These are phyloP conservation scores for Paraleonurus japonicus DNA, from an alignment of 257 asterid genomes.

Conservation along the genomic window DNA sequence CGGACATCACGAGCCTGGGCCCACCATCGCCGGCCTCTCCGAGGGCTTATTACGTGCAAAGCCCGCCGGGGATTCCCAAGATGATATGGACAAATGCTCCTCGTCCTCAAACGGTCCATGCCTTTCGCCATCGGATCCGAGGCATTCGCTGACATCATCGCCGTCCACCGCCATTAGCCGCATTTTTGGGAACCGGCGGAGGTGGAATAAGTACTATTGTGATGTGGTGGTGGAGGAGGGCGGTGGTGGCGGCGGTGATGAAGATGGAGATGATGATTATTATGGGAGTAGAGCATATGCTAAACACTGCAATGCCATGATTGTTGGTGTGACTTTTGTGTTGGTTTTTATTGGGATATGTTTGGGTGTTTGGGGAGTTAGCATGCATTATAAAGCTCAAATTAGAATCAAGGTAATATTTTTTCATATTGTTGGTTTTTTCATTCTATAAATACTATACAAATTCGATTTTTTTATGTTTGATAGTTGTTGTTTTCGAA, in stretches of 20 bases:
- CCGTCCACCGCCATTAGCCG: conserved; percentile 53
- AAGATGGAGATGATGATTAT: conserved; percentile 21
- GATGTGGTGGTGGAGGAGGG: conserved; percentile 47
- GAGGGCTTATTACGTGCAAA: conserved; percentile 53
- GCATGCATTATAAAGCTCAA: conserved; percentile 41
- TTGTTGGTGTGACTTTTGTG: conserved; percentile 25
- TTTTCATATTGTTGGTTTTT: too few species aligned
- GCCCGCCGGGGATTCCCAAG: conserved; percentile 69
- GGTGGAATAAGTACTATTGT: conserved; percentile 50
- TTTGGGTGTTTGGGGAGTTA: conserved; percentile 52
- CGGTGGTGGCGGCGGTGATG: conserved; percentile 2
- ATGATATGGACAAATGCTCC: conserved; percentile 43
- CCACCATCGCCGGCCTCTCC: conserved; percentile 49
- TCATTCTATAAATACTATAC: too few species aligned
- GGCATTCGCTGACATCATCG: conserved; percentile 50
- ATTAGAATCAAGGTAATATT: conserved; percentile 48
- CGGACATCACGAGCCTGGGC: conserved; percentile 42
- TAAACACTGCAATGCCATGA: conserved; percentile 23
- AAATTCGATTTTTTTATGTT: too few species aligned
- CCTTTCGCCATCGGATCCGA: conserved; percentile 47
- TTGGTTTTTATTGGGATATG: conserved; percentile 34
- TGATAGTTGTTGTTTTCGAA: too few species aligned
- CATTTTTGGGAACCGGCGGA: conserved; percentile 41
- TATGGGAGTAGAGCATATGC: conserved; percentile 17
- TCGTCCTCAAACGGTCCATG: conserved; percentile 40